A percentile compares a stretch with the other conserved stretches of the same genome.
Conservation (phyloP, 2,329 filamentous ascomycete genomes). For the Scedosporium aurantiacum region DNA sequence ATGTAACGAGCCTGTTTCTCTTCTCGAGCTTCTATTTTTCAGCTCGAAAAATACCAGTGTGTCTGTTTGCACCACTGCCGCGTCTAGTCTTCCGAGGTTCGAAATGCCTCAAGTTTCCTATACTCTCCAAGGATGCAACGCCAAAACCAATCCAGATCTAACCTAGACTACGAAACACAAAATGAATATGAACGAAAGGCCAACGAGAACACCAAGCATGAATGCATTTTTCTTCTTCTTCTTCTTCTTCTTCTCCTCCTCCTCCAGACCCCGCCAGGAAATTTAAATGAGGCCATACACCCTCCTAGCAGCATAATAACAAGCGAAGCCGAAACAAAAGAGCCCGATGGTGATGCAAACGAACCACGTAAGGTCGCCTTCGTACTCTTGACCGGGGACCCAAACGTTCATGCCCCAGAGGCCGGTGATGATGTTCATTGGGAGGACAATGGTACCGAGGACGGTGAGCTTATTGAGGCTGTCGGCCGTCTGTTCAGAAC, state of each 20-base stretch:
- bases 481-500: conserved; percentile 89
- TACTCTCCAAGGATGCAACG: no score
- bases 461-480: conserved; percentile 92
- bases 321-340: conserved; percentile 65
- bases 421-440: conserved; percentile 98
- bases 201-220: no score
- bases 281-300: conserved; percentile 67
- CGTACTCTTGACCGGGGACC: conserved; percentile 82
- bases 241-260: background rate
- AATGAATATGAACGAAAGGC: no score
- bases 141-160: no score
- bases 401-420: conserved; percentile 99
- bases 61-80: no score
- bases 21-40: no score
- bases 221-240: background rate
- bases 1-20: no score
- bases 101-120: no score
- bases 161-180: no score
- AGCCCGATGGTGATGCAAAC: conserved; percentile 63
- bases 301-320: conserved; percentile 73
- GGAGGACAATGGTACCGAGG: conserved; percentile 88
- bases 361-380: conserved; percentile 67
- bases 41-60: no score
- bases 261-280: background rate
- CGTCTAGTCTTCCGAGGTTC: no score